Base-by-base conservation (phyloP, 768 basidiomycete species). In the Termitomyces sp. region DNA sequence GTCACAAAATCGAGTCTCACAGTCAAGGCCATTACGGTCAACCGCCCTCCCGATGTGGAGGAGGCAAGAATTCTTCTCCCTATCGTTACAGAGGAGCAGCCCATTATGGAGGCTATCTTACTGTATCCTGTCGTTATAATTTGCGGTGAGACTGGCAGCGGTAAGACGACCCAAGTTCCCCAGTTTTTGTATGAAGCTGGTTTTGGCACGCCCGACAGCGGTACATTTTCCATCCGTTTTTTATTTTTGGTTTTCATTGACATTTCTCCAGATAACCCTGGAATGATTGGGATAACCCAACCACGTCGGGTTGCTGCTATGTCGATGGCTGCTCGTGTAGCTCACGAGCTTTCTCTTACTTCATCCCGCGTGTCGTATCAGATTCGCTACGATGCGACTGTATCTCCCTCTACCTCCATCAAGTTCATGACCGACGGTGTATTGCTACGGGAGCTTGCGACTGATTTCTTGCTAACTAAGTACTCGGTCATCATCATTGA, bases 341-440 rank as follows among this genome's bases (percentile, higher is more conserved):
- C 88, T n/a, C 81, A 90, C 49, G 97, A 99, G 72, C 77, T 99
- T n/a, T 89, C 91, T 5, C 76, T 98, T 14, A 81, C 91, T 0
- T 78, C 88, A 1, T 87, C 88, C 0, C 79, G 83, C 26, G 93
- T 98, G 6, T 96, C 97, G 0, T 95, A 98, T 71, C 95, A 98
- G 71, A 98, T 99, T 60, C 90, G 97, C 60, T 99, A 98, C 68
- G 96, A 98, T 64, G 90, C 93, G 1, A 98, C 94, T 0, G 88
- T 94, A 0, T 94, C 94, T 4, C 80, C 93, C 0, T 80, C 84
- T 22, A 99, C 97, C 1, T 87, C 87, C 8, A 95, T 99, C 78
- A 98, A 98, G 71, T 99, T 98, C 78, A 98, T 98, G 95, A 99
- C 97, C 6, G 97, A 99, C 66, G 97, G 97, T 76, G 94, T 99